Evolutionary conservation across 148 eudicot species (phyloP).

Genomic region (Vaccinium corymbosum): DNA sequence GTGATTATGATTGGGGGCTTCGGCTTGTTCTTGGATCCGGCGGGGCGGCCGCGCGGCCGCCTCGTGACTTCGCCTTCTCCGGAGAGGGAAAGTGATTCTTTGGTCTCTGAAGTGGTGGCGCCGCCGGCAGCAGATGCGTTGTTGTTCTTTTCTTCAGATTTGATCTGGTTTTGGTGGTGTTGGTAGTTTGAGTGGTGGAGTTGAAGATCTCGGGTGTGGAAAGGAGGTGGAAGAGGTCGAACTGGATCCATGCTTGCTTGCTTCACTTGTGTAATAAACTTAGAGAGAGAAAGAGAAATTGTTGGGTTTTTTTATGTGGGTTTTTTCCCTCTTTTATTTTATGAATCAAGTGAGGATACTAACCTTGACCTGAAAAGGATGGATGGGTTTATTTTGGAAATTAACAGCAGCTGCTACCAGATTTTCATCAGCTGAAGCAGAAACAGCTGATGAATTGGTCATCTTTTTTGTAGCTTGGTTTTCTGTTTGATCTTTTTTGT

Average conservation of each 20-base stretch:
- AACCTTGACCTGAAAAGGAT: neutral
- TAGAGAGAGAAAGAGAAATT: neutral
- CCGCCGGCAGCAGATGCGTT: neutral
- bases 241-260: constrained; percentile 37
- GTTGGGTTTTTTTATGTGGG: neutral
- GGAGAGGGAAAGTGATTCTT: constrained; percentile 22
- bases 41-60: constrained; percentile 52
- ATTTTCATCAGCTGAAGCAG: constrained; percentile 20
- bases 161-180: constrained; percentile 26
- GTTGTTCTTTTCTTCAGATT: constrained; percentile 21
- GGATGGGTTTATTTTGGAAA: neutral
- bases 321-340: neutral
- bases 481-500: neutral
- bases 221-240: constrained; percentile 47
- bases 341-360: neutral
- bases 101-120: constrained; percentile 18
- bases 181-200: constrained; percentile 37
- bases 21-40: constrained; percentile 67
- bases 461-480: constrained; percentile 11
- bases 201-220: constrained; percentile 46
- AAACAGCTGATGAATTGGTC: constrained; percentile 16
- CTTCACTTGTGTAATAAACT: neutral
- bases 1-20: constrained; percentile 65
- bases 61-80: constrained; percentile 27
- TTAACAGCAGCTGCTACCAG: neutral